Base-by-base conservation (phyloP, 768 basidiomycete species). In the Tricholoma terreum region DNA sequence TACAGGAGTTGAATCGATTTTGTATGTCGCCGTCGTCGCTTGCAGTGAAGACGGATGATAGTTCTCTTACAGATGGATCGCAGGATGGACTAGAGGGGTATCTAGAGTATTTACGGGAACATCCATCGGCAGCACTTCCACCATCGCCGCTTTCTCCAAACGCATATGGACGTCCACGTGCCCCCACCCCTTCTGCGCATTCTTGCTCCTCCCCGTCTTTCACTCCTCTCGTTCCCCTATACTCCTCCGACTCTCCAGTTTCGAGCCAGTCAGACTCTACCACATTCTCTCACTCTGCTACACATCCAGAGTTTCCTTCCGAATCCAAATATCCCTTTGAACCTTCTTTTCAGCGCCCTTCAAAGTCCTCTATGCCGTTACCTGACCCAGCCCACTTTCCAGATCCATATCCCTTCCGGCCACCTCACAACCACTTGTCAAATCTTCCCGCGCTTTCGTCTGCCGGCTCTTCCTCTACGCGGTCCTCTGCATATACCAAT, bases 401-500 rank as follows among this genome's bases (percentile, higher is more conserved):
- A 19, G 86, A 90, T 70, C 86, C 86, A 21, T 85, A 88, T 71
- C 84, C 87, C 22, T 84, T 80, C 57, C 81, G 83, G 40, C 72
- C 77, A 9, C 81, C 75, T 6, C 83, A 77, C 51, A 73, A 80
- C 43, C 72, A 76, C 54, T 74, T 78, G n/a, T 72, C 75, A 35
- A 75, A 73, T 50, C 71, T 74, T 33, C 86, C 86, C 3, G 77
- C 85, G 14, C 83, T 89, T 54, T 90, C 88, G 2, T 87, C 87
- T 4, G 81, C 82, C 40, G 83, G 83, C 45, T 88, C 91, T 0
- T 86, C 87, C 22, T 90, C 89, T 4, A 83, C 87, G 6, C 81
- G 89, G 50, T 90, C 90, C 7, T 89, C 88, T 4, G 88, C 89
- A 4, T 90, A 90, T 67, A 87, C 88, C 21, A 86, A 80, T 70